Conservation (phyloP, 148 eudicot genomes). For the Amaranthus cruentus region DNA sequence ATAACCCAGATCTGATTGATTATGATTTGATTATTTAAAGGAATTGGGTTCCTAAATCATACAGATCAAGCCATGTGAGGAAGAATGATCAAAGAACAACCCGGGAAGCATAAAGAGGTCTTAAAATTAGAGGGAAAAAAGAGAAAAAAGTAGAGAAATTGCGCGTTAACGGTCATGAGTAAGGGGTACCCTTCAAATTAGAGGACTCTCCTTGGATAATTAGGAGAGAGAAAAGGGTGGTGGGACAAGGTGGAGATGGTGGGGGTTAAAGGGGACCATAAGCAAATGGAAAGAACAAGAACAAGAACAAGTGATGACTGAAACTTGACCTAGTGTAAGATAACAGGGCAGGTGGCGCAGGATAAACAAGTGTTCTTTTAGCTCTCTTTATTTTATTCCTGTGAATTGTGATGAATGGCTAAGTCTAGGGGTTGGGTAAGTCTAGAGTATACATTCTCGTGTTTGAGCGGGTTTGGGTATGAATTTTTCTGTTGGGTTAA, state of each 20-base stretch:
- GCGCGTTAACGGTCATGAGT: constrained; percentile 35
- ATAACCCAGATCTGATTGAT: constrained; percentile 39
- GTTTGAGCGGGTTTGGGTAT: too few species aligned
- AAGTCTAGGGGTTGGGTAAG: too few species aligned
- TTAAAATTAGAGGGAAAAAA: constrained; percentile 14
- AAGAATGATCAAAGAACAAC: constrained; percentile 14
- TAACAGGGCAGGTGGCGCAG: constrained; percentile 13
- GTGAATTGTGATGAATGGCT: background rate
- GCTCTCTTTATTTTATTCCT: background rate
- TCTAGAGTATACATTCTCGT: too few species aligned
- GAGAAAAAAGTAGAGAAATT: constrained; percentile 12
- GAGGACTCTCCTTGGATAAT: constrained; percentile 7
- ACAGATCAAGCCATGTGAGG: constrained; percentile 37
- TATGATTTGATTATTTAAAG: constrained; percentile 28
- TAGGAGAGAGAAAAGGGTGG: constrained; percentile 18
- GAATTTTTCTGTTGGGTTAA: too few species aligned
- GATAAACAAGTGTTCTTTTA: constrained; percentile 5
- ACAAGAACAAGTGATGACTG: background rate
- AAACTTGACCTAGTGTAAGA: constrained; percentile 18
- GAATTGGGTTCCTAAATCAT: constrained; percentile 34
- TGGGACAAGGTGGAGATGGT: constrained; percentile 9
- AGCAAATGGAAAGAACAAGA: constrained; percentile 14
- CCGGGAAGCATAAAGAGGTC: constrained; percentile 22
- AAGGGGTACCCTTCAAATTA: constrained; percentile 20
- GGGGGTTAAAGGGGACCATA: constrained; percentile 32